phyloP scores from a whole-genome alignment of 305 asterid genomes.

The Caryopteris hybrid region DNA sequence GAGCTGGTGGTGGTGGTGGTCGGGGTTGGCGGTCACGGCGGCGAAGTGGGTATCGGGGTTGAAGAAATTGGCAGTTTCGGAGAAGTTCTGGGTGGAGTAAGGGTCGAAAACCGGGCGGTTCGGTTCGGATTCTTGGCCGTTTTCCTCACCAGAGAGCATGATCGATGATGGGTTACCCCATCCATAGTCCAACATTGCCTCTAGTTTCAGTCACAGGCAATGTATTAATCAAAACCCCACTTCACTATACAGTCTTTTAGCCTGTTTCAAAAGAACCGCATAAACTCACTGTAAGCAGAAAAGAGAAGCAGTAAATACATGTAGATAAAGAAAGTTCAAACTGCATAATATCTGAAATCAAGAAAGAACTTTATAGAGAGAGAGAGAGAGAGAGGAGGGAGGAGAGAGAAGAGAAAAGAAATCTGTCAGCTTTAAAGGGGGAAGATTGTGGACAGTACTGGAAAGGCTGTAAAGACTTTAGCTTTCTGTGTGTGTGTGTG shows the following conservation, averaged over 20 bases:
- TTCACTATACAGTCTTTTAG: slow-evolving; percentile 6
- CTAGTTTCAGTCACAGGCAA: slow-evolving; percentile 2
- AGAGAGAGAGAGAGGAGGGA: background rate
- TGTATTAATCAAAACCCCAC: background rate
- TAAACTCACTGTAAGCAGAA: background rate
- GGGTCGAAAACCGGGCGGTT: slow-evolving; percentile 56
- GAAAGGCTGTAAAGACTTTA: slow-evolving; percentile 52
- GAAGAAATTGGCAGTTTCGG: slow-evolving; percentile 30
- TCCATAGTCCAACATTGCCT: slow-evolving; percentile 76
- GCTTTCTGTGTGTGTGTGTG: slow-evolving; percentile 21
- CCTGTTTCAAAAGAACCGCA: background rate
- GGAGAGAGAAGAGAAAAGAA: slow-evolving; percentile 7
- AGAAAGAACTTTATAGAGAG: slow-evolving; percentile 27
- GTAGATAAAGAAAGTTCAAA: slow-evolving; percentile 22
- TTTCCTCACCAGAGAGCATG: slow-evolving; percentile 60
- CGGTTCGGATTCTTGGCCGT: slow-evolving; percentile 40
- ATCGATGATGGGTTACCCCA: slow-evolving; percentile 75
- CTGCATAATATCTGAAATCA: slow-evolving; percentile 38
- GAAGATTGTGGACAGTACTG: slow-evolving; percentile 42
- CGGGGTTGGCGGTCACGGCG: slow-evolving; percentile 13
- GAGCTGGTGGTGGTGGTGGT: slow-evolving; percentile 22
- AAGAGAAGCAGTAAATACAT: background rate
- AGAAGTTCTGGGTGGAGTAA: slow-evolving; percentile 38
- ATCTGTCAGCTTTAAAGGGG: slow-evolving; percentile 59
- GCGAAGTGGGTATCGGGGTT: slow-evolving; percentile 38